Base-by-base conservation (phyloP, 768 basidiomycete species). In the Auricularia auricula-judae region DNA sequence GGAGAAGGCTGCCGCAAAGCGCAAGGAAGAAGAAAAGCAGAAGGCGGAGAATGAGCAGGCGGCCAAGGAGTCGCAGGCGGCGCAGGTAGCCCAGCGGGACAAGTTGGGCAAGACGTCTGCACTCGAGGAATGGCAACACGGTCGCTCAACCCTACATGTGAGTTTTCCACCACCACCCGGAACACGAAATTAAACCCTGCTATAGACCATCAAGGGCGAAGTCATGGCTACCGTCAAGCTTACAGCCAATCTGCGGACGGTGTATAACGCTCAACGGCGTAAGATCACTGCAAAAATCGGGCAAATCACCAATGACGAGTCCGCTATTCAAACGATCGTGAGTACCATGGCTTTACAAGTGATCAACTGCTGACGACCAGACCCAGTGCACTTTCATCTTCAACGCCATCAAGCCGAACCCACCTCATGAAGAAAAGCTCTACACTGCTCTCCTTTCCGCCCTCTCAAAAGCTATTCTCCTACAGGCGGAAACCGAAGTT, bases 401-500 rank as follows among this genome's bases (percentile, higher is more conserved):
- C 53, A 74, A 76, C n/a, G 71, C 82, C 35, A 68, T 84, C 54
- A 66, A 68, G 33, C 75, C 79, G 11, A 66, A 69, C 12, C 70
- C 71, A 21, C 68, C 67, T 0, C 68, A 71, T 63, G 71, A 74
- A 12, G 66, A 68, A 43, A 68, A 72, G n/a, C 76, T 89, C 63
- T 95, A 93, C 72, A 73, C 80, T 59, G 90, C 92, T 61, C 80
- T 88, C 23, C 82, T 95, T 56, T 94, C 91, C 23, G 88, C 93
- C n/a, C 82, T 98, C 47, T 80, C 92, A 59, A 98, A 98, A 72
- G 79, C 86, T 18, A 86, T 98, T 66, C 81, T 98, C 54, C 80
- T 90, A 39, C 96, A 98, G 76, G 94, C 94, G 18, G 94, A 97
- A 77, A 89, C 87, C 0, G 96, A 98, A 74, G 91, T 96, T 8